A percentile compares a stretch with the other conserved stretches of the same genome.
Conservation (phyloP, 2,329 filamentous ascomycete genomes). For the Falciphora oryzae region DNA sequence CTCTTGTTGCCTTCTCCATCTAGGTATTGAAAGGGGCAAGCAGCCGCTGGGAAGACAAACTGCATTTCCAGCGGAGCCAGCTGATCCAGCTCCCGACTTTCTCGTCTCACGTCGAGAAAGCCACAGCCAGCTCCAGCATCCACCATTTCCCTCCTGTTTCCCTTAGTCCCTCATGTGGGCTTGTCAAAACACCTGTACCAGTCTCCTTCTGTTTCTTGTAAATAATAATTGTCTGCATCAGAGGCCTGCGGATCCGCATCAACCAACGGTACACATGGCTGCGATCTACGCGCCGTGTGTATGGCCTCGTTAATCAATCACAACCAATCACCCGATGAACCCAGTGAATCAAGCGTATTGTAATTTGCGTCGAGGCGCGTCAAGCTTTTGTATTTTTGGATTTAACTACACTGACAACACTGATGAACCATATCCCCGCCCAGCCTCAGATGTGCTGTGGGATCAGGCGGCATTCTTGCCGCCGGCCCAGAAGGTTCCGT, state of each 20-base stretch:
- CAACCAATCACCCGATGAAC: no score
- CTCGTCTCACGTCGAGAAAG: not conserved
- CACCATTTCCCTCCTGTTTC: not conserved
- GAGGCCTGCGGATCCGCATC: not conserved
- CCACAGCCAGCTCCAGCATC: not conserved
- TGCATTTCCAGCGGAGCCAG: not conserved
- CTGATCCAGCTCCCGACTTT: not conserved
- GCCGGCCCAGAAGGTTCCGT: not conserved
- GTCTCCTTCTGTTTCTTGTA: not conserved
- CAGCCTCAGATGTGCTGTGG: no score
- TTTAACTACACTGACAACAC: no score
- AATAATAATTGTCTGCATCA: not conserved
- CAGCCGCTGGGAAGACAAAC: not conserved
- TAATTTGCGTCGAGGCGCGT: no score
- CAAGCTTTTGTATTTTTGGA: no score
- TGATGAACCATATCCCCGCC: no score
- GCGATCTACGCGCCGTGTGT: no score
- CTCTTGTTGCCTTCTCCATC: no score
- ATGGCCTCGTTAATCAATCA: not conserved
- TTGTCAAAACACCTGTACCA: not conserved
- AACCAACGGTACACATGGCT: not conserved
- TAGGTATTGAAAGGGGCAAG: no score
- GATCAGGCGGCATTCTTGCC: not conserved
- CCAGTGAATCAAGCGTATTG: no score
- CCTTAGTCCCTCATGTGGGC: not conserved